phyloP scores from a whole-genome alignment of 139 green algal genomes.

The Diplosphaera chodatii region DNA sequence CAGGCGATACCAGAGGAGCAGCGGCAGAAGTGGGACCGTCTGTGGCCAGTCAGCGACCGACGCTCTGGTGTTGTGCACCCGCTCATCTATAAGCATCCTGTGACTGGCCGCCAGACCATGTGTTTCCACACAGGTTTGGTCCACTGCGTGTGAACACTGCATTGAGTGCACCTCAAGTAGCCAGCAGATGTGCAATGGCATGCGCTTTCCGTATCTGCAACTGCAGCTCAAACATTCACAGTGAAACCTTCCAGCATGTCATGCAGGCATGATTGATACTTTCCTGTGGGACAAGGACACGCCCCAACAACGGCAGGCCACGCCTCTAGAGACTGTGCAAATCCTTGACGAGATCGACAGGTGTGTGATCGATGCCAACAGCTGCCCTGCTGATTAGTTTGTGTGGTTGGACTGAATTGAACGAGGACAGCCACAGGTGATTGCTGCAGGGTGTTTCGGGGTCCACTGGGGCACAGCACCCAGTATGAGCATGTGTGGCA shows the following conservation, averaged over 20 bases:
- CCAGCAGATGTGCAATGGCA: too few species aligned
- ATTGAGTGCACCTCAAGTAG: too few species aligned
- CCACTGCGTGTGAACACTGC: too few species aligned
- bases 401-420: too few species aligned
- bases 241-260: neutral
- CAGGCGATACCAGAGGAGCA: constrained; percentile 15
- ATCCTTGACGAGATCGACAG: constrained; percentile 21
- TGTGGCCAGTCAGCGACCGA: constrained; percentile 38
- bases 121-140: constrained; percentile 35
- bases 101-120: constrained; percentile 28
- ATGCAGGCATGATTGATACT: constrained; percentile 28
- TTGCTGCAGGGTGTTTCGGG: neutral
- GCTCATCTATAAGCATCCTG: constrained; percentile 41
- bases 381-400: too few species aligned
- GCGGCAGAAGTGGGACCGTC: constrained; percentile 26
- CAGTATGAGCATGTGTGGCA: constrained; percentile 16
- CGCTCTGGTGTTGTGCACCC: constrained; percentile 22
- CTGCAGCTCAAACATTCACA: too few species aligned
- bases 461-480: neutral
- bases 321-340: constrained; percentile 17
- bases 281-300: constrained; percentile 36
- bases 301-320: constrained; percentile 8
- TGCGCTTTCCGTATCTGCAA: too few species aligned
- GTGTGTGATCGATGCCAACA: neutral
- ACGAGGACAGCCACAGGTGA: too few species aligned